phyloP scores from a whole-genome alignment of 768 basidiomycete species.

The Boletus patriciae region DNA sequence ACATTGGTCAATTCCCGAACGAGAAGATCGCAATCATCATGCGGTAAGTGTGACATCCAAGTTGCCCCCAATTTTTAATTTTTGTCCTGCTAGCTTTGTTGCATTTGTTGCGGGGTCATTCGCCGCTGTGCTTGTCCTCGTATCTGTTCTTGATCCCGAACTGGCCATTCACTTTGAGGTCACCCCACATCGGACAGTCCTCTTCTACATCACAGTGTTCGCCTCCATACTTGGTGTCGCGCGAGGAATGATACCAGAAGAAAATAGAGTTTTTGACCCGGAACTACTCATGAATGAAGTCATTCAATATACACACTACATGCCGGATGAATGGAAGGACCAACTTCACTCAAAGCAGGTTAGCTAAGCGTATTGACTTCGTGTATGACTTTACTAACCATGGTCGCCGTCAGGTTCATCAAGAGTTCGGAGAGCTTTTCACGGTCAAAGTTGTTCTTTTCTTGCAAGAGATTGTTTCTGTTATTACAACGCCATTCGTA shows the following conservation, averaged over 20 bases:
- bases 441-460: conserved; percentile 91
- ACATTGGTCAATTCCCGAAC: conserved; percentile 97
- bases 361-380: conserved; percentile 4
- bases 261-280: conserved; percentile 91
- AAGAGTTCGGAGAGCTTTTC: conserved; percentile 89
- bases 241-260: conserved; percentile 93
- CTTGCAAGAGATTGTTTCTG: conserved; percentile 83
- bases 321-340: conserved; percentile 91
- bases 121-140: conserved; percentile 90
- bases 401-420: conserved; percentile 64
- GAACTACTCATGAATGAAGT: conserved; percentile 92
- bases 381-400: not conserved
- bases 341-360: conserved; percentile 88
- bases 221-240: conserved; percentile 86
- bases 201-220: conserved; percentile 91
- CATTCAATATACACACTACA: conserved; percentile 91
- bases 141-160: conserved; percentile 91
- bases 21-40: conserved; percentile 87
- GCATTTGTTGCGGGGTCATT: conserved; percentile 97
- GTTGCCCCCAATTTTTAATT: not conserved
- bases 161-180: conserved; percentile 93
- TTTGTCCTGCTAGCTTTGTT: conserved; percentile 65
- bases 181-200: conserved; percentile 85
- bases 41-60: conserved; percentile 54
- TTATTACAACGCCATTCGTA: conserved; percentile 91